Conservation (phyloP, 2,329 filamentous ascomycete species). For the Penicillium expansum region DNA sequence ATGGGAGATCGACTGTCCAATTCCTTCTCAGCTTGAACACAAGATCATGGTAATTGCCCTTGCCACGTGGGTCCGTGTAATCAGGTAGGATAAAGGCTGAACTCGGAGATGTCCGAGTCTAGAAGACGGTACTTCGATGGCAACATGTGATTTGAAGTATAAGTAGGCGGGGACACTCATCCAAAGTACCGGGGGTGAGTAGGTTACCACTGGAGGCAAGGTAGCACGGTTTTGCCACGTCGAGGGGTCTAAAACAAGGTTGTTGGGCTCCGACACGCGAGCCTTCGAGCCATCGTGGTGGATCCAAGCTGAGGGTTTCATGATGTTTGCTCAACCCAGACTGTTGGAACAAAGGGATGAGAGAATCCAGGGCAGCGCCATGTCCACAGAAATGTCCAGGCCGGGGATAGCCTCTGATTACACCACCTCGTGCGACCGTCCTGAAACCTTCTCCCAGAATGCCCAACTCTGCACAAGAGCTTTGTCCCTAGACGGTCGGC, state of each 20-base stretch:
- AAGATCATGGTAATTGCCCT: neutral
- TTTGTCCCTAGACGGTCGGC: neutral
- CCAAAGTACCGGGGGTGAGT: conserved; percentile 1
- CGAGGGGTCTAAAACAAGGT: neutral
- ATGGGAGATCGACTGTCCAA: neutral
- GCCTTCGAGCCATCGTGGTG: neutral
- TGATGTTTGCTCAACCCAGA: neutral
- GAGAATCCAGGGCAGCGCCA: neutral
- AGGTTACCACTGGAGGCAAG: neutral
- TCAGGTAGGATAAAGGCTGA: neutral
- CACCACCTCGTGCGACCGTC: conserved; percentile 10
- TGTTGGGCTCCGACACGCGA: neutral
- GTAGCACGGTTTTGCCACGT: neutral
- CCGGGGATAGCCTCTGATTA: conserved; percentile 5
- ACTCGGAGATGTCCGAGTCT: neutral
- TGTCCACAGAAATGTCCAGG: neutral
- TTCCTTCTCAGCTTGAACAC: neutral
- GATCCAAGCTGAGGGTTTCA: neutral
- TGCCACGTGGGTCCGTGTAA: conserved; percentile 5
- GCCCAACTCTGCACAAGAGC: neutral
- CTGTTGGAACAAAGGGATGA: neutral
- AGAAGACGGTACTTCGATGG: neutral
- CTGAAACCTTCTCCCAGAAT: conserved; percentile 1
- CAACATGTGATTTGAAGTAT: conserved; percentile 4
- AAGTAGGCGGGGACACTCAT: neutral